Conservation (phyloP, 352 stramenopile species). For the Phytophthora europaea region DNA sequence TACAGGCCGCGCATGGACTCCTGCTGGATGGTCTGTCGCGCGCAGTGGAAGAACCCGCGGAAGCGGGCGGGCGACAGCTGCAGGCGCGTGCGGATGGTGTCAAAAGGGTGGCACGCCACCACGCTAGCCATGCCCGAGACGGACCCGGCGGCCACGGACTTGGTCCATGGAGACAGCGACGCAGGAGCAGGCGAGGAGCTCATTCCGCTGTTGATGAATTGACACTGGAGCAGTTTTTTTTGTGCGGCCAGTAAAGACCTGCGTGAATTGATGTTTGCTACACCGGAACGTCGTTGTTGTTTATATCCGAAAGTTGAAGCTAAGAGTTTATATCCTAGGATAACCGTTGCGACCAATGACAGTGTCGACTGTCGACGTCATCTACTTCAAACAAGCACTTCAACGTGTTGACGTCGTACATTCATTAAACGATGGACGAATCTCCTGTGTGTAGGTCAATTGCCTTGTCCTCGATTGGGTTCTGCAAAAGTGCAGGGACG, state of each 20-base stretch:
- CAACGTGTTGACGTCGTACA: constrained; percentile 29
- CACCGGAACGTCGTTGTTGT: constrained; percentile 19
- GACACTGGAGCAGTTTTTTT: constrained; percentile 3
- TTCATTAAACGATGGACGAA: not conserved
- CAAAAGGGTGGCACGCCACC: constrained; percentile 84
- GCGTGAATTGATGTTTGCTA: constrained; percentile 13
- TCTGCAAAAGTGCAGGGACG: not conserved
- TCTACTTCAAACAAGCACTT: constrained; percentile 11
- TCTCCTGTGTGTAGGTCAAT: not conserved
- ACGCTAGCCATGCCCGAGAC: constrained; percentile 88
- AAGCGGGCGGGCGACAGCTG: constrained; percentile 78
- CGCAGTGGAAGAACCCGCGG: constrained; percentile 72
- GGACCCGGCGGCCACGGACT: constrained; percentile 80
- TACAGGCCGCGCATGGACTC: constrained; percentile 81
- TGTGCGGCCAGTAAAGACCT: constrained; percentile 11
- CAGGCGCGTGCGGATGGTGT: constrained; percentile 89
- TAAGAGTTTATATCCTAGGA: constrained; percentile 10
- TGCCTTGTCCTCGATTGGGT: not conserved
- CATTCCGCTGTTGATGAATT: constrained; percentile 12
- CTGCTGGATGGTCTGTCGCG: constrained; percentile 61
- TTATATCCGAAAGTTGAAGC: constrained; percentile 1
- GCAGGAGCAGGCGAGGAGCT: constrained; percentile 21
- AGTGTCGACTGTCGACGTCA: constrained; percentile 13
- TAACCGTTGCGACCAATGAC: not conserved
- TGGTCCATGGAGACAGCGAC: constrained; percentile 63